Base-by-base conservation (phyloP, 2,329 filamentous ascomycete genomes). In the Fusarium sp. region DNA sequence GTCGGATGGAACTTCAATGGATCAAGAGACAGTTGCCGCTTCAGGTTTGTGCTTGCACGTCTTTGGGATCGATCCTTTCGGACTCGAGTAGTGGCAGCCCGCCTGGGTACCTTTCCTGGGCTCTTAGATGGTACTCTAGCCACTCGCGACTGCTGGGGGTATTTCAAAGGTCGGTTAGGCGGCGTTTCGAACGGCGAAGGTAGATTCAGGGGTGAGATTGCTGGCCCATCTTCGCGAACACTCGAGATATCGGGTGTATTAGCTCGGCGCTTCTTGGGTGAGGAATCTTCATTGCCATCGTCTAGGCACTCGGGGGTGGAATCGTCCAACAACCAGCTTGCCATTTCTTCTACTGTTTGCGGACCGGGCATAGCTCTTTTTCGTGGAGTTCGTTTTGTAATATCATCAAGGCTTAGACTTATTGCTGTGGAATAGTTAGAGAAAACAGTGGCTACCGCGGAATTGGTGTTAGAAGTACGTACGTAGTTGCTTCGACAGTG, bases 291-390 rank as follows among this genome's bases (percentile, higher is more conserved):
- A 23, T 46, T 34, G 4, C 42, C 57, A 14, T 49, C 44, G 18
- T 68, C 62, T 23, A 53, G 51, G 12, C 58, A 43, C 21, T 59
- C 58, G 7, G 52, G 34, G 14, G 55, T 68, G 26, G 73, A 74
- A 52, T 76, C 72, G 11, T 77, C 76, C 6, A 78, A 53, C 3
- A 78, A 53, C 30, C 73, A 73, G 30, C 77, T 79, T n/a, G 76
- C 77, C 54, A 78, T 74, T 50, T 74, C 70, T 9, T 77, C 74
- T 21, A 76, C 66, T 45, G 39, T 63, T n/a, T 53, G 54, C 9
- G 39, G 61, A 23, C 55, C 46, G 14, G 30, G 28, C 37, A 61
- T 55, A 28, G 51, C 23, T 41, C 57, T 61, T 51, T 65, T 58
- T 62, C 64, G 65, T 42, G 60, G 28, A 11, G 41, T 19, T 68